phyloP scores from a whole-genome alignment of 805 yeast species.

The Ogataea salicorniae region DNA sequence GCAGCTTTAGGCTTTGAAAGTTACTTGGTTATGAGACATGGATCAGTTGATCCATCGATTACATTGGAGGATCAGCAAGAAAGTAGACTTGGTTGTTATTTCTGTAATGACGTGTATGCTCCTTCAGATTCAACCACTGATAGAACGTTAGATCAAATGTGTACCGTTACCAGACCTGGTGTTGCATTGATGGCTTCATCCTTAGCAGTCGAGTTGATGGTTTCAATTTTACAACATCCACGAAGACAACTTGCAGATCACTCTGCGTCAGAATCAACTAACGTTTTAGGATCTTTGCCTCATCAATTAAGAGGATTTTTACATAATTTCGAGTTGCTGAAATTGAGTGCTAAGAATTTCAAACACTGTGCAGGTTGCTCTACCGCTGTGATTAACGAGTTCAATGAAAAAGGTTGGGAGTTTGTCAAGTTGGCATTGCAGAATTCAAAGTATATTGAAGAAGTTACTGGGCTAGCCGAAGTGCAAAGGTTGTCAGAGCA shows the following conservation, averaged over 20 bases:
- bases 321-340: slow-evolving; percentile 55
- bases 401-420: slow-evolving; percentile 61
- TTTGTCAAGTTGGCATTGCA: slow-evolving; percentile 70
- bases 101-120: slow-evolving; percentile 93
- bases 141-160: slow-evolving; percentile 93
- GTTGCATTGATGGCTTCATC: slow-evolving; percentile 86
- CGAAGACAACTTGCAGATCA: slow-evolving; percentile 38
- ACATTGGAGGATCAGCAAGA: slow-evolving; percentile 21
- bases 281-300: slow-evolving; percentile 66
- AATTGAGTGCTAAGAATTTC: slow-evolving; percentile 68
- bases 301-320: slow-evolving; percentile 92
- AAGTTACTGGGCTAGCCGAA: slow-evolving; percentile 69
- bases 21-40: slow-evolving; percentile 92
- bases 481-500: slow-evolving; percentile 69
- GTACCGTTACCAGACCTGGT: slow-evolving; percentile 97
- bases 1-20: slow-evolving; percentile 96
- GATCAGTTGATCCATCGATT: slow-evolving; percentile 34
- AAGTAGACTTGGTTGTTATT: slow-evolving; percentile 81
- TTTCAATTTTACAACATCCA: slow-evolving; percentile 68
- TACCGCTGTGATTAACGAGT: slow-evolving; percentile 46
- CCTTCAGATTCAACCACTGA: slow-evolving; percentile 86
- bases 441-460: slow-evolving; percentile 63
- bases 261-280: slow-evolving; percentile 19
- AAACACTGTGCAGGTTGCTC: slow-evolving; percentile 87
- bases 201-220: slow-evolving; percentile 76